A percentile compares a stretch with the other conserved stretches of the same genome.
These are phyloP conservation scores for Fusarium temperatum DNA, from an alignment of 2,329 filamentous ascomycete species.

Conservation along the genomic window DNA sequence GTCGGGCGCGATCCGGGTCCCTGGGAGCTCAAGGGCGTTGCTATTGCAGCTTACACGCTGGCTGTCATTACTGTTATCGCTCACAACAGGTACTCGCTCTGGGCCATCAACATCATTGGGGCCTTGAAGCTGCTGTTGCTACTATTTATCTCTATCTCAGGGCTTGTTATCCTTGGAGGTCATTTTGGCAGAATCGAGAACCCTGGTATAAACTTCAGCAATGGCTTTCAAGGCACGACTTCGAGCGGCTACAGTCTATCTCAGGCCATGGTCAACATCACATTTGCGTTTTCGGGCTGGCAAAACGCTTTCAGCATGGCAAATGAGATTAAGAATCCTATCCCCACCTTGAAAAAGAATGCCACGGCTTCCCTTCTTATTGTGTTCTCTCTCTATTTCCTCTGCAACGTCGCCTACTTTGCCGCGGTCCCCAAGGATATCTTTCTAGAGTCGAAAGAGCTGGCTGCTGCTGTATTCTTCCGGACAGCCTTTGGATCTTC, in stretches of 20 bases:
- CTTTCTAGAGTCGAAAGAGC: conserved; percentile 60
- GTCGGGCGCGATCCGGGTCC: conserved; percentile 57
- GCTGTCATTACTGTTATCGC: conserved; percentile 64
- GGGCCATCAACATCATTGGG: conserved; percentile 64
- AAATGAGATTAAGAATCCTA: conserved; percentile 69
- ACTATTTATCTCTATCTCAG: conserved; percentile 68
- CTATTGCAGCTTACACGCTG: conserved; percentile 69
- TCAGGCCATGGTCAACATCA: conserved; percentile 64
- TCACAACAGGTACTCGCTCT: conserved; percentile 66
- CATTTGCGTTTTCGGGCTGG: conserved; percentile 67
- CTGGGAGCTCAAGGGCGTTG: conserved; percentile 75
- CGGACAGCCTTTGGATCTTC: conserved; percentile 64
- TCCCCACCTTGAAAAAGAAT: conserved; percentile 61
- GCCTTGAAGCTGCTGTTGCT: conserved; percentile 68
- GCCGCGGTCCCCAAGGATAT: conserved; percentile 63
- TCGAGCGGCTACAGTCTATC: conserved; percentile 49
- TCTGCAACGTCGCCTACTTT: conserved; percentile 70
- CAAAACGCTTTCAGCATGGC: conserved; percentile 69
- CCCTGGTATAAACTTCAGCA: conserved; percentile 48
- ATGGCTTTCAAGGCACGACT: conserved; percentile 49
- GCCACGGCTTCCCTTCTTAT: conserved; percentile 58
- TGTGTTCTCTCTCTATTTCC: conserved; percentile 64
- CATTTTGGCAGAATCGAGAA: conserved; percentile 43
- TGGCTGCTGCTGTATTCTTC: conserved; percentile 68
- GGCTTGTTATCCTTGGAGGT: conserved; percentile 66